Base-by-base conservation (phyloP, 2,329 filamentous ascomycete species). In the Botrytis sinoallii region DNA sequence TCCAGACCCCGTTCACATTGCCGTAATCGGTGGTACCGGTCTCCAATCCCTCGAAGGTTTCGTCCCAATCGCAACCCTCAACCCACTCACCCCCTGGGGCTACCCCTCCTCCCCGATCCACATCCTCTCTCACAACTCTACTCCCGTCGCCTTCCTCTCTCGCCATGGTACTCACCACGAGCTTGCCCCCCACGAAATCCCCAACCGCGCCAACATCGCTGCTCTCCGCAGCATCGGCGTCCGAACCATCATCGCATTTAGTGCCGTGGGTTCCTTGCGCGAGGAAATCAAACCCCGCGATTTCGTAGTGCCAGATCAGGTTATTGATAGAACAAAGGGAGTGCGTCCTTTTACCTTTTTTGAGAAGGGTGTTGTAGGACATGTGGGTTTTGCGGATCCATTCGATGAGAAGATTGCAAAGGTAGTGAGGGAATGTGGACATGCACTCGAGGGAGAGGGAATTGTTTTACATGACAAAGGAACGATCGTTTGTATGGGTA, bases 271-370 rank as follows among this genome's bases (percentile, higher is more conserved):
- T 76, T 95, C 92, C 80, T 86, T 99, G 81, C 93, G 92, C 82
- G 96, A 98, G 85, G 89, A 94, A 81, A 95, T 99, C 83, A 93
- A 93, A 84, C 96, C 96, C 61, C 92, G 96, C 84, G 96, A 99
- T 86, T 99, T 99, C 83, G 93, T 98, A 70, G 88, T 99, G 20
- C 96, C 95, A 0, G 94, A 98, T 84, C 96, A 99, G 86, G 89
- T 97, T 82, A 98, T 98, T 82, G 96, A 99, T 85, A 93, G 95
- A 76, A 98, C 95, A 78, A 98, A 98, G 88, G 96, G 80, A 77
- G 38, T 97, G 76, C 88, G 96, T 12, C 94, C 95, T 3, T 98
- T 95, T 83, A 98, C 96, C 40, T 99, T 97, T 86, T 99, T 98
- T 82, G 93, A 95, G 84, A 90, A 89, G 77, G 96, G 96, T 44